phyloP scores from a whole-genome alignment of 2,329 filamentous ascomycete genomes.

The Sporothrix brasiliensis region DNA sequence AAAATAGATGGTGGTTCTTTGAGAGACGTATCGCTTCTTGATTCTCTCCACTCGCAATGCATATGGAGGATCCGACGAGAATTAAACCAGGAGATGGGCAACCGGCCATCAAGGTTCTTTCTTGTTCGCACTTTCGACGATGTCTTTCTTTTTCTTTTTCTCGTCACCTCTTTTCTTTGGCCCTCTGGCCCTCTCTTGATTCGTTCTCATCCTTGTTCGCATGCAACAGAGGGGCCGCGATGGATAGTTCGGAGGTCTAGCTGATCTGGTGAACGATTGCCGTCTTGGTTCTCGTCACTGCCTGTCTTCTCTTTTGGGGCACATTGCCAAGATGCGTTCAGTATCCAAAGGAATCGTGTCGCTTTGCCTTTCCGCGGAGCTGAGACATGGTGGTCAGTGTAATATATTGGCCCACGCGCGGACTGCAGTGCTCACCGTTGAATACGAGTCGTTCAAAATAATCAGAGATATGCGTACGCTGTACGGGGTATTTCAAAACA shows the following conservation, averaged over 20 bases:
- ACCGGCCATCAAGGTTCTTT: conserved; percentile 24
- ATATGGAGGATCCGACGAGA: not conserved
- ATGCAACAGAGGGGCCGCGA: conserved; percentile 8
- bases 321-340: not conserved
- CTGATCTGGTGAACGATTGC: not conserved
- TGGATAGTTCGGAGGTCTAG: not conserved
- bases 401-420: not conserved
- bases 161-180: not conserved
- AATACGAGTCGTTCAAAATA: not conserved
- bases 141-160: not conserved
- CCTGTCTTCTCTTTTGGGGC: not conserved
- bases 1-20: not conserved
- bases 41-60: conserved; percentile 9
- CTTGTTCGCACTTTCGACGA: not conserved
- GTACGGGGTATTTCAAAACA: not conserved
- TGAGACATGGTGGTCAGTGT: not conserved
- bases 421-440: not conserved
- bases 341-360: not conserved
- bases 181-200: not conserved
- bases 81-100: conserved; percentile 15
- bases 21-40: not conserved
- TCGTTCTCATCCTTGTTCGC: not conserved
- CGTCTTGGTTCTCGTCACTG: conserved; percentile 4
- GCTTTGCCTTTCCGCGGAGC: not conserved
- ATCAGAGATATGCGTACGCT: no score